Evolutionary conservation across 2,329 filamentous ascomycete species (phyloP).

Genomic region (Verticillium nubilum): DNA sequence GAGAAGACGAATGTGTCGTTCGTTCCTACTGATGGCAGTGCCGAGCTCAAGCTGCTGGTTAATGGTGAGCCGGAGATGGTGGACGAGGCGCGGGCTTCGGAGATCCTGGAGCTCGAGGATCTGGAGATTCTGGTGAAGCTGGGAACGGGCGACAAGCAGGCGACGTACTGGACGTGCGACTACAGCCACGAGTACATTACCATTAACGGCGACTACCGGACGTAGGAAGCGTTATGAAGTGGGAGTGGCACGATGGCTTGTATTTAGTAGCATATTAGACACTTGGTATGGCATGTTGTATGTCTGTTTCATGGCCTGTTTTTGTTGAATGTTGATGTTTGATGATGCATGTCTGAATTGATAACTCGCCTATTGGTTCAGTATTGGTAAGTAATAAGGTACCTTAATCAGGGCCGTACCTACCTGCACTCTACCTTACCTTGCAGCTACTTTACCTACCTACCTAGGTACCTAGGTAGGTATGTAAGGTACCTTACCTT

Average conservation of each 20-base stretch:
- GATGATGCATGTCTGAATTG: too few relatives aligned
- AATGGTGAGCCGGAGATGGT: slow-evolving; percentile 76
- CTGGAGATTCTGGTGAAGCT: slow-evolving; percentile 72
- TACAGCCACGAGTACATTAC: slow-evolving; percentile 76
- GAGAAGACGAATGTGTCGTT: slow-evolving; percentile 74
- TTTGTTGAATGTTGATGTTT: too few relatives aligned
- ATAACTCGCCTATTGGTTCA: too few relatives aligned
- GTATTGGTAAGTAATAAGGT: too few relatives aligned
- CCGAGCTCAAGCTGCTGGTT: slow-evolving; percentile 70
- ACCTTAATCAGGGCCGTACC: too few relatives aligned
- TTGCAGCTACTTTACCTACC: too few relatives aligned
- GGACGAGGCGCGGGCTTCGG: slow-evolving; percentile 68
- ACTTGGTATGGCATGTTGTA: too few relatives aligned
- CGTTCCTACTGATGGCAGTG: slow-evolving; percentile 68
- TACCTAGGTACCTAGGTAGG: too few relatives aligned
- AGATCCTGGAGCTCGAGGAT: slow-evolving; percentile 74
- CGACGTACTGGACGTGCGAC: slow-evolving; percentile 80
- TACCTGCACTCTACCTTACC: too few relatives aligned
- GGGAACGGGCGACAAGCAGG: slow-evolving; percentile 62
- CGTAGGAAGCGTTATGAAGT: slow-evolving; percentile 17
- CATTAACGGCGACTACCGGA: slow-evolving; percentile 65
- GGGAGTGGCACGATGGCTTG: neutral
- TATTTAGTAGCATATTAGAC: too few relatives aligned
- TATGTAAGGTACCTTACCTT: too few relatives aligned
- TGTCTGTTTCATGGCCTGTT: too few relatives aligned